A percentile compares a stretch with the other conserved stretches of the same genome.
phyloP scores from a whole-genome alignment of 495 filamentous ascomycete genomes.

The Penicillium cataractarum region DNA sequence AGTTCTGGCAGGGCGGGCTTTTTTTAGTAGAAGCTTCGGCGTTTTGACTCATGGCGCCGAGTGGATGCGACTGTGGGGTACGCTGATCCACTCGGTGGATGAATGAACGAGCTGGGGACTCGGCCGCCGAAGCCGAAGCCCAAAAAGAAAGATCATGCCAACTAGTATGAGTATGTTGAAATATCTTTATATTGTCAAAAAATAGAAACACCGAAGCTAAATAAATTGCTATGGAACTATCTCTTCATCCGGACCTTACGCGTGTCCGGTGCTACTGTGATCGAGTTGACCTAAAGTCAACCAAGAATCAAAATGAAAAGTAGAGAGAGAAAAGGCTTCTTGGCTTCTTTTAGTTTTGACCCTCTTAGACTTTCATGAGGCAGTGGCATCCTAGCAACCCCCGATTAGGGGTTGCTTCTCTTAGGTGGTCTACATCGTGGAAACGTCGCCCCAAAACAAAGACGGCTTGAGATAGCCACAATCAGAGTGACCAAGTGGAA shows the following conservation, averaged over 20 bases:
- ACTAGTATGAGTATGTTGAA: no score
- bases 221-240: no score
- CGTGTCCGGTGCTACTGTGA: no score
- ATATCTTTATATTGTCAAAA: no score
- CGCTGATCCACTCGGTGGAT: background rate
- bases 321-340: no score
- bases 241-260: no score
- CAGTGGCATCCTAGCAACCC: background rate
- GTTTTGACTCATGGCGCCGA: conserved; percentile 8
- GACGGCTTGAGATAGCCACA: background rate
- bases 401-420: background rate
- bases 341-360: no score
- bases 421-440: background rate
- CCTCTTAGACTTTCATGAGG: background rate
- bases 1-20: background rate
- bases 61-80: background rate
- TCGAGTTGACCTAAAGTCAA: no score
- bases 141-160: no score
- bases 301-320: no score
- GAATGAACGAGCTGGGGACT: background rate
- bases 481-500: background rate
- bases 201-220: no score
- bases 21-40: background rate
- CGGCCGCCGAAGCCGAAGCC: background rate
- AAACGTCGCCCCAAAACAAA: background rate